These are phyloP conservation scores for Cordyceps tenuipes DNA, from an alignment of 2,329 filamentous ascomycete species.

Conservation along the genomic window DNA sequence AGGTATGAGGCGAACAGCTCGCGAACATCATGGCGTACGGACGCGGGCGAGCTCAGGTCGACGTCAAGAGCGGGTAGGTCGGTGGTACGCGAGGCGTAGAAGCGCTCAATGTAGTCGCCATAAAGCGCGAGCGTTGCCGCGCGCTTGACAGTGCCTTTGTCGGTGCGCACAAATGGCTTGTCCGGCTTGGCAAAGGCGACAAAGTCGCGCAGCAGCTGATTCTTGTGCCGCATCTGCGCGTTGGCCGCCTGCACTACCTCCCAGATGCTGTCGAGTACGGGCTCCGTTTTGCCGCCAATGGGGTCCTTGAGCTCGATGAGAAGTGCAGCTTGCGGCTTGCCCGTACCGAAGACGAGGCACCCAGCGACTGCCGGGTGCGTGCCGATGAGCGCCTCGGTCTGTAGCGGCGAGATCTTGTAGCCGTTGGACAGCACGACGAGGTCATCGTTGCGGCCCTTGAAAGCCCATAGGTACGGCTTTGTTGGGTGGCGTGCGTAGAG, in stretches of 20 bases:
- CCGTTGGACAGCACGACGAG: conserved; percentile 24
- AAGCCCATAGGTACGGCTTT: conserved; percentile 23
- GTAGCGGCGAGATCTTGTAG: conserved; percentile 24
- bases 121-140: conserved; percentile 32
- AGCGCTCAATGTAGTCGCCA: conserved; percentile 35
- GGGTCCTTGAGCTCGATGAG: conserved; percentile 22
- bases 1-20: conserved; percentile 16
- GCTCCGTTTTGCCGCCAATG: conserved; percentile 12
- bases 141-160: conserved; percentile 38
- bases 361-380: conserved; percentile 20
- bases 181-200: conserved; percentile 31
- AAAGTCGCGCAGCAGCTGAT: conserved; percentile 32
- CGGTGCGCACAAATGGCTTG: conserved; percentile 36
- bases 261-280: conserved; percentile 36
- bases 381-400: conserved; percentile 21
- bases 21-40: conserved; percentile 16
- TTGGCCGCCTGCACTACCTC: conserved; percentile 35
- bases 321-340: conserved; percentile 20
- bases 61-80: conserved; percentile 14
- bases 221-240: conserved; percentile 28
- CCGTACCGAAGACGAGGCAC: conserved; percentile 21
- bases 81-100: conserved; percentile 27
- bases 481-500: conserved; percentile 21
- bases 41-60: conserved; percentile 18
- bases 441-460: conserved; percentile 23